Base-by-base conservation (phyloP, 805 yeast genomes). In the Cyberlindnera galapagoensis region DNA sequence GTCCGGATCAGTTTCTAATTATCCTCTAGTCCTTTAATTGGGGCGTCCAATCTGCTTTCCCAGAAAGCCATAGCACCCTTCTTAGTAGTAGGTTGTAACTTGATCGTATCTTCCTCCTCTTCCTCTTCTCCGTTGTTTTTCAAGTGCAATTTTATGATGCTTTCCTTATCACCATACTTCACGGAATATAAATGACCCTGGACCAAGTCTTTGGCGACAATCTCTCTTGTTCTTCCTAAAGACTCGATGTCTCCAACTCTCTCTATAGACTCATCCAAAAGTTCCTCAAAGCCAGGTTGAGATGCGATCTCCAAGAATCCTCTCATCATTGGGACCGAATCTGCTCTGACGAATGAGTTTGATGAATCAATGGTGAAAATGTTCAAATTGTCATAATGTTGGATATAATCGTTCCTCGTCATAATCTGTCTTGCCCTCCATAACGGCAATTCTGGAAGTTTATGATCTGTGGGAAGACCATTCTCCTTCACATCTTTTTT, bases 291-390 rank as follows among this genome's bases (percentile, higher is more conserved):
- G 7, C 80, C 82, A 1, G 84, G 81, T 55, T 74, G 76, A 3
- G 72, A 60, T 2, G 79, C 78, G 31, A 84, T 80, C 50, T 84
- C 94, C 38, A 81, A 74, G 52, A 84, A 84, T 5, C 90, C 94
- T 44, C 88, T 69, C 94, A 84, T 81, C 94, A 84, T 83, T 2
- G 90, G 88, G 3, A 81, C 80, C 7, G 85, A 76, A 52, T 84
- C 94, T 0, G 94, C 90, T 21, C 81, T 62, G 3, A 84, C 94
- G 32, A 71, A 62, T 0, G 85, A 75, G 36, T 72, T 69, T 6
- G 47, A 40, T 1, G 84, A 73, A 56, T 84, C 92, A 33, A 84
- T 74, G 3, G 94, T 80, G 56, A 84, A 84, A 18, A 84, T 72
- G 52, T 84, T 84, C 43, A 83, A 58, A 42, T 80, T 75, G 51